Evolutionary conservation across 2,329 filamentous ascomycete species (phyloP).

Genomic region (Trichoderma sp.): DNA sequence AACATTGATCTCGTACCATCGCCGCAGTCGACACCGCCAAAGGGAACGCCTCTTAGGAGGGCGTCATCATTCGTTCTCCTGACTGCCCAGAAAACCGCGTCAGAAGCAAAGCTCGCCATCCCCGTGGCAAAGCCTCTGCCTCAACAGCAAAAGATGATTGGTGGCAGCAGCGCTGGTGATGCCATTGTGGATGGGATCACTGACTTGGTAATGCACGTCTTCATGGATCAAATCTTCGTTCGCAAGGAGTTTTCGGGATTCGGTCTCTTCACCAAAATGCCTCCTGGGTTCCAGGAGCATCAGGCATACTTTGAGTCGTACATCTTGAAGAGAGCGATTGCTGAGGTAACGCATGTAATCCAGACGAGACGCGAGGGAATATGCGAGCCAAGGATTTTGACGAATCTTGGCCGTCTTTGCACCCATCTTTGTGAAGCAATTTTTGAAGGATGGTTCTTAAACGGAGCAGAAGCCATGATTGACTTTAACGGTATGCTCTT

Average conservation of each 20-base stretch:
- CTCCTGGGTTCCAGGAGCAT: constrained; percentile 89
- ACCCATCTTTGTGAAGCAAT: constrained; percentile 83
- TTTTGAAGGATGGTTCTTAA: constrained; percentile 95
- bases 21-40: constrained; percentile 45
- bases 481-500: constrained; percentile 83
- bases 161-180: constrained; percentile 59
- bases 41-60: constrained; percentile 66
- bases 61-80: constrained; percentile 91
- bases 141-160: constrained; percentile 44
- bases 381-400: constrained; percentile 77
- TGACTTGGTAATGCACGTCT: constrained; percentile 74
- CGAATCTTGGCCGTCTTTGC: constrained; percentile 80
- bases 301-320: constrained; percentile 95
- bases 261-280: constrained; percentile 79
- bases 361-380: constrained; percentile 70
- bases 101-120: constrained; percentile 59
- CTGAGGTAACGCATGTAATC: constrained; percentile 67
- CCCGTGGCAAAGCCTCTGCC: constrained; percentile 38
- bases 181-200: constrained; percentile 73
- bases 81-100: constrained; percentile 63
- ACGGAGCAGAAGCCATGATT: constrained; percentile 77
- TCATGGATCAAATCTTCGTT: constrained; percentile 78
- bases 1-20: constrained; percentile 52
- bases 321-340: constrained; percentile 71
- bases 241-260: constrained; percentile 92